Base-by-base conservation (phyloP, 1,139 yeast genomes). In the Pichia sp. region DNA sequence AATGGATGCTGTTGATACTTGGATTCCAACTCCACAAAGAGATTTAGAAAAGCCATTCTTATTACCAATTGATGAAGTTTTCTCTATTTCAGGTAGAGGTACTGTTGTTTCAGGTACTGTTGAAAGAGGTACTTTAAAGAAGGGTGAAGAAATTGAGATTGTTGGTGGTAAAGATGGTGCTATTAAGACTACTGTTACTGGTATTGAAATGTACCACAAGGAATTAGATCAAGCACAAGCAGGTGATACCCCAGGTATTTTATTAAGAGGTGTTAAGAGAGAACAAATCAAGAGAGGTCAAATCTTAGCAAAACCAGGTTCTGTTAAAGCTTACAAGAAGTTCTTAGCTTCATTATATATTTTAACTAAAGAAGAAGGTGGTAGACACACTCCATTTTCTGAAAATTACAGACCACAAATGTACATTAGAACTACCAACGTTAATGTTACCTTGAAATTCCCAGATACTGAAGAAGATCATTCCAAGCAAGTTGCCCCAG, bases 61-160 rank as follows among this genome's bases (percentile, higher is more conserved):
- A 73, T 83, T 92, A 86, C 97, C 98, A 56, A 83, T 92, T 62
- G 98, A 92, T 77, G 97, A 88, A 65, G 94, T 89, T 57, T 94
- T 92, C 79, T 88, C 97, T 53, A 92, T 92, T 62, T 89, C 97
- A 48, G 98, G 98, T 74, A 90, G 98, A 83, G 98, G 98, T 75
- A 92, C 98, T 54, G 98, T 92, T 59, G 96, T 88, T 64, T 87
- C 97, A 52, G 98, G 98, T 70, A 87, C 97, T 75, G 98, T 89
- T 60, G 97, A 90, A 78, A 89, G 98, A 76, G 98, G 98, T 74
- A 72, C 81, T 59, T 80, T 92, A 71, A 88, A 87, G 83, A 89
- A 90, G 79, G 97, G 97, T 74, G 97, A 90, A 74, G 97, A 92
- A 77, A 78, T 92, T 62, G 98, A 92, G 77, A 83, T 92, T 68